Percentiles rank a stretch among this genome's conserved stretches.
Conservation (phyloP, 1,139 yeast genomes). For the Hemisphaericaspora xylanilytica region DNA sequence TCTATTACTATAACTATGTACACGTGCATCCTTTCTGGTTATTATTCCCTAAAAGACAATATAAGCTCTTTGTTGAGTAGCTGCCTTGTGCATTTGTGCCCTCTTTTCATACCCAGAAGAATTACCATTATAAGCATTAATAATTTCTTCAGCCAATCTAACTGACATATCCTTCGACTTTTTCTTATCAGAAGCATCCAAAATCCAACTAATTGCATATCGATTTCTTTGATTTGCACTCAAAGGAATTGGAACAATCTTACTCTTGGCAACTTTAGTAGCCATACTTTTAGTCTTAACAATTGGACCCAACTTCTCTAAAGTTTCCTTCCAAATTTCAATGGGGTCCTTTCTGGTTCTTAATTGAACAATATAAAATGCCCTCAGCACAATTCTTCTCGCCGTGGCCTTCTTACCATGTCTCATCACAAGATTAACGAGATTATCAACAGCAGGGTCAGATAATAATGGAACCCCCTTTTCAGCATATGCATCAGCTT, state of each 20-base stretch:
- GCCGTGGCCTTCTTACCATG: slow-evolving; percentile 88
- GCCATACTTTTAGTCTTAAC: slow-evolving; percentile 74
- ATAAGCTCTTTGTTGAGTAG: slow-evolving; percentile 79
- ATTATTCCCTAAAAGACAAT: slow-evolving; percentile 25
- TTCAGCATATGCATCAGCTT: slow-evolving; percentile 49
- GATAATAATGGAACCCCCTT: slow-evolving; percentile 58
- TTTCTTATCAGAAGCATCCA: slow-evolving; percentile 79
- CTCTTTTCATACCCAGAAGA: slow-evolving; percentile 84
- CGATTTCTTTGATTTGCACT: slow-evolving; percentile 80
- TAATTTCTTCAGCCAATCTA: slow-evolving; percentile 84
- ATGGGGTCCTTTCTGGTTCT: slow-evolving; percentile 77
- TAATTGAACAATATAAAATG: slow-evolving; percentile 76
- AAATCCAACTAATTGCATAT: slow-evolving; percentile 85
- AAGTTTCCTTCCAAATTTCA: slow-evolving; percentile 63
- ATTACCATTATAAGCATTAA: slow-evolving; percentile 73
- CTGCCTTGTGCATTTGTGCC: slow-evolving; percentile 78
- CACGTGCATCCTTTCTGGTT: not conserved
- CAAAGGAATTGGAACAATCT: slow-evolving; percentile 78
- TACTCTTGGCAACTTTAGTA: slow-evolving; percentile 84
- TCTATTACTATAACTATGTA: not conserved
- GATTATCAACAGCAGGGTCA: slow-evolving; percentile 72
- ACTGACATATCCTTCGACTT: slow-evolving; percentile 81
- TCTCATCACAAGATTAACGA: slow-evolving; percentile 87
- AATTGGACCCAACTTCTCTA: slow-evolving; percentile 84
- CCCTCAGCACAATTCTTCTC: slow-evolving; percentile 68